Evolutionary conservation across 805 yeast genomes (phyloP), one percentile per base, ranked within the genome.

Genomic region (Starmerella bombi): DNA sequence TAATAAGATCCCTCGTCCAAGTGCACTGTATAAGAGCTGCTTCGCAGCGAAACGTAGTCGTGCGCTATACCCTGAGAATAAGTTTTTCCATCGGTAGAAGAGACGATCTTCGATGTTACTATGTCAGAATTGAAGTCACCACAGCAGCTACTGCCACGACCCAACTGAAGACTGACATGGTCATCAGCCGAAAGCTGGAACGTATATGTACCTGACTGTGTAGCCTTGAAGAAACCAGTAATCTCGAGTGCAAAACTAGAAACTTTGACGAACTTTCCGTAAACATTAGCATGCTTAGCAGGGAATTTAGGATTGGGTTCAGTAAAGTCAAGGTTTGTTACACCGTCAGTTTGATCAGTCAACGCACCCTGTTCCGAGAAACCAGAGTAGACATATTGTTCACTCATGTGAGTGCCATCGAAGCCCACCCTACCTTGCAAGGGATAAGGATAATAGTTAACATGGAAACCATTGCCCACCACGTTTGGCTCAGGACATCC

Each of bases 71-170:
- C 32, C 10, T 15, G 20, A 5, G 7, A 15, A 16, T 8, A 22
- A 8, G 37, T 7, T 14, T 17, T 23, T 5, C 28, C 36, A 6
- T 17, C n/a, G 4, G 28, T 21, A 18, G n/a, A 4, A 14, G 32
- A 12, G 5, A 5, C 17, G 17, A 18, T 10, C 5, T 22, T 16
- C n/a, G 19, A 22, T 4, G 36, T 28, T 9, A 29, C 28, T 12
- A 34, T 19, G 18, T 40, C 32, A 8, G 14, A 6, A 7, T 18
- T 19, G 18, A 40, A 35, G 20, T 35, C 40, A 14, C 43, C 43
- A 19, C 43, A 40, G 36, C 43, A 40, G 6, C n/a, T 4, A 14
- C 6, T 14, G 10, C 38, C 43, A 6, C 39, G 21, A 12, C 43
- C 43, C 3, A 40, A 14, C 20, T 40, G 43, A 23, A 40, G 8